Conservation (phyloP, 768 basidiomycete species). For the Tylopilus plumbeoviolaceoides region DNA sequence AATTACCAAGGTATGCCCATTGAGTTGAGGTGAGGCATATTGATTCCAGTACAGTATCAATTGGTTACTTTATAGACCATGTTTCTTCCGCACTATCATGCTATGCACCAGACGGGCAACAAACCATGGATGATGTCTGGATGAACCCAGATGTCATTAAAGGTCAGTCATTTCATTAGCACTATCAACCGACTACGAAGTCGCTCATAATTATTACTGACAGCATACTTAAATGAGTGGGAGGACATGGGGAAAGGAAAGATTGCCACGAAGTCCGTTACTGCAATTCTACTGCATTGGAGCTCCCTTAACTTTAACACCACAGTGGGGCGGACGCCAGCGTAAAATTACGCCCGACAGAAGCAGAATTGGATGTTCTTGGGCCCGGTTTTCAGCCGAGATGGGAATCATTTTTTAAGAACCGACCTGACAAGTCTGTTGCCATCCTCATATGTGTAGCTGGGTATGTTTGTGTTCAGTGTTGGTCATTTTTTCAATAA, state of each 20-base stretch:
- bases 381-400: slow-evolving; percentile 9
- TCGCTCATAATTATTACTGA: too few relatives aligned
- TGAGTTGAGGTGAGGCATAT: neutral
- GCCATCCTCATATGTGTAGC: slow-evolving; percentile 38
- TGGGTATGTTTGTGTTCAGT: slow-evolving; percentile 30
- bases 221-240: neutral
- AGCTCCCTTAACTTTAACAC: neutral
- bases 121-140: slow-evolving; percentile 48
- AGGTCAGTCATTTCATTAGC: neutral
- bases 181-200: too few relatives aligned
- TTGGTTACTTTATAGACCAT: slow-evolving; percentile 25
- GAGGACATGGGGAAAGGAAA: too few relatives aligned
- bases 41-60: too few relatives aligned
- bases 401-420: slow-evolving; percentile 51
- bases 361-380: slow-evolving; percentile 37
- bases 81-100: slow-evolving; percentile 25
- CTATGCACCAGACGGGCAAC: slow-evolving; percentile 39
- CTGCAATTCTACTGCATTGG: neutral
- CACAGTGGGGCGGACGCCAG: slow-evolving; percentile 37
- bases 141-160: slow-evolving; percentile 32
- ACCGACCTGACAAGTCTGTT: slow-evolving; percentile 54
- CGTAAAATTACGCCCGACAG: slow-evolving; percentile 49
- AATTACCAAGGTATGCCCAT: slow-evolving; percentile 1
- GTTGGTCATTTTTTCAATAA: neutral
- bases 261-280: neutral